phyloP scores from a whole-genome alignment of 208 protist species.

The Sergeia podlipaevii region DNA sequence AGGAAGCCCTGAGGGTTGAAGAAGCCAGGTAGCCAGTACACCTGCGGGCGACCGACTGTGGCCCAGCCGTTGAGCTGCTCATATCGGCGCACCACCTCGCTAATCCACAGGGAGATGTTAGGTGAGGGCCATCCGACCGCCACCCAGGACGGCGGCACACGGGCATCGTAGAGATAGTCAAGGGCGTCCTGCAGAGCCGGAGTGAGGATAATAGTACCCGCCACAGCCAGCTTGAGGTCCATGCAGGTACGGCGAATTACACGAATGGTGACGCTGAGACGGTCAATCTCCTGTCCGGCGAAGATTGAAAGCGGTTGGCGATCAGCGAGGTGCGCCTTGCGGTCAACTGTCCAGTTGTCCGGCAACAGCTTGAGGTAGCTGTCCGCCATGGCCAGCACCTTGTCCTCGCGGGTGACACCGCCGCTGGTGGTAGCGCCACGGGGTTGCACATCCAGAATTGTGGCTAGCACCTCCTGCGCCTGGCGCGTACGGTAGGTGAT shows the following conservation, averaged over 20 bases:
- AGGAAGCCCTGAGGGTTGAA: constrained; percentile 99
- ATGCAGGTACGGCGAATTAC: constrained; percentile 84
- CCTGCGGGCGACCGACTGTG: constrained; percentile 82
- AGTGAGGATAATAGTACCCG: constrained; percentile 97
- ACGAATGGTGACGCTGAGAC: constrained; percentile 85
- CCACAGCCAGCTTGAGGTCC: constrained; percentile 95
- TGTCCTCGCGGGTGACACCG: constrained; percentile 92
- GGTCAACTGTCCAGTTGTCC: constrained; percentile 87
- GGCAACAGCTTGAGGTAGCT: constrained; percentile 92
- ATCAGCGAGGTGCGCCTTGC: constrained; percentile 69
- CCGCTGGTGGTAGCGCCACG: constrained; percentile 83
- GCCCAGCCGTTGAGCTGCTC: constrained; percentile 96
- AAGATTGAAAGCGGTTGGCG: constrained; percentile 96
- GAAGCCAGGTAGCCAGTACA: constrained; percentile 98
- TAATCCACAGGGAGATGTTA: constrained; percentile 97
- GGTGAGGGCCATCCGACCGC: constrained; percentile 94
- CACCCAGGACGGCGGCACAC: constrained; percentile 95
- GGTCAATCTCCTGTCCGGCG: constrained; percentile 95
- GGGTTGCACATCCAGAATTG: constrained; percentile 96
- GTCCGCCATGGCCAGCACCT: constrained; percentile 88
- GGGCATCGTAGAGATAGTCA: constrained; percentile 95
- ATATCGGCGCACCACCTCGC: constrained; percentile 92
- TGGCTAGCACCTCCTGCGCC: constrained; percentile 91
- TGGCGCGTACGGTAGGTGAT: constrained; percentile 93
- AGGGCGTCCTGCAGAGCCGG: constrained; percentile 93